Evolutionary conservation across 768 basidiomycete genomes (phyloP).

Genomic region (Pleurotus cornucopiae): DNA sequence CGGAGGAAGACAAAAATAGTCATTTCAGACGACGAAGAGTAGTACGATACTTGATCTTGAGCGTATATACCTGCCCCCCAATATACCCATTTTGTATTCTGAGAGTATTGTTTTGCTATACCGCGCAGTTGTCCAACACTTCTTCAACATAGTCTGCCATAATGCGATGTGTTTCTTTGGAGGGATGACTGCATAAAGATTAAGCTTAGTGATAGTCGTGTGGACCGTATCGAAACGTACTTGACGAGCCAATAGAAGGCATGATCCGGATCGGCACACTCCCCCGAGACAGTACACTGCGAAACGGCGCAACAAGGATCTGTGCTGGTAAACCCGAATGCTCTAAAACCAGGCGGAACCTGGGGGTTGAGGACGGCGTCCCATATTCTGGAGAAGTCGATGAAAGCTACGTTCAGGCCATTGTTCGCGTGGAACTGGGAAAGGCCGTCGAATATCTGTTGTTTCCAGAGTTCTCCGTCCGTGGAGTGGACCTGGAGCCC

Average conservation of each 20-base stretch:
- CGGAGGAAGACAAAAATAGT: slow-evolving; percentile 11
- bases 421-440: slow-evolving; percentile 25
- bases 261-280: slow-evolving; percentile 40
- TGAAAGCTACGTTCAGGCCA: slow-evolving; percentile 37
- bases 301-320: slow-evolving; percentile 26
- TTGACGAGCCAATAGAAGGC: slow-evolving; percentile 50
- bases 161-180: slow-evolving; percentile 42
- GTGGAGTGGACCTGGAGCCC: slow-evolving; percentile 38
- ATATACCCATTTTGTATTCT: not conserved
- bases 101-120: not conserved
- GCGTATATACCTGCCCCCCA: not conserved
- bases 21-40: slow-evolving; percentile 13
- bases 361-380: slow-evolving; percentile 37
- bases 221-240: slow-evolving; percentile 27
- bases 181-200: slow-evolving; percentile 36
- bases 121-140: slow-evolving; percentile 29
- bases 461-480: slow-evolving; percentile 43
- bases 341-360: slow-evolving; percentile 33
- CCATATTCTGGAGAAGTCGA: slow-evolving; percentile 47
- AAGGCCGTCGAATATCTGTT: slow-evolving; percentile 40
- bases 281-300: slow-evolving; percentile 26
- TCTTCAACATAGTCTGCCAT: slow-evolving; percentile 49
- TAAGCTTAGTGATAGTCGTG: not conserved
- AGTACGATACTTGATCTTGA: not conserved
- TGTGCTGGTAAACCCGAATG: slow-evolving; percentile 45